Evolutionary conservation across 2,329 filamentous ascomycete species (phyloP).

Genomic region (Pyrenochaeta sp.): DNA sequence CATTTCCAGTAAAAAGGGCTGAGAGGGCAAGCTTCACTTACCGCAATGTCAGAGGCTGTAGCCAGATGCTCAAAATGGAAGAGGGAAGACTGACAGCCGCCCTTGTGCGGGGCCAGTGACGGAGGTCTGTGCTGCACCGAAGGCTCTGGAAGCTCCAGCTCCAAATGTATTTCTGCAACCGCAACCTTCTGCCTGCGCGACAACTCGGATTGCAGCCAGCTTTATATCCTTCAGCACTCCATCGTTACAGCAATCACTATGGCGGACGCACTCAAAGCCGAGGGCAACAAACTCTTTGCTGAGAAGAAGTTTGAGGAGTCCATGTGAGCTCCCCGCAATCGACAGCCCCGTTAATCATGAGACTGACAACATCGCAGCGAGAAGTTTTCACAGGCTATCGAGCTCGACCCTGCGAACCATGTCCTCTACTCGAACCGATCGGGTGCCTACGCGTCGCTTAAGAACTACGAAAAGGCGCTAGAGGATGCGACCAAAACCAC

Average conservation of each 20-base stretch:
- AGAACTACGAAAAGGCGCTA: slow-evolving; percentile 83
- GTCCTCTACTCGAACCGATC: slow-evolving; percentile 98
- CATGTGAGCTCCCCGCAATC: slow-evolving; percentile 70
- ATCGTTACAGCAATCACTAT: slow-evolving; percentile 50
- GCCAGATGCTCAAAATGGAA: slow-evolving; percentile 9
- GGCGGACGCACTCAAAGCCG: slow-evolving; percentile 88
- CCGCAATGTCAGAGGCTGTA: too few relatives aligned
- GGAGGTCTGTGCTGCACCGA: slow-evolving; percentile 31
- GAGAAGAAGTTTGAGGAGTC: slow-evolving; percentile 97
- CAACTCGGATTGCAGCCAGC: slow-evolving; percentile 9
- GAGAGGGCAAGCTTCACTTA: too few relatives aligned
- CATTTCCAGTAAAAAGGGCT: slow-evolving; percentile 12
- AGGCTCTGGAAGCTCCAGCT: slow-evolving; percentile 43
- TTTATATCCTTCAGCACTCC: slow-evolving; percentile 5
- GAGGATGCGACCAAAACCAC: slow-evolving; percentile 93
- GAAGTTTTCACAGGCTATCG: slow-evolving; percentile 94
- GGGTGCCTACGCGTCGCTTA: slow-evolving; percentile 84
- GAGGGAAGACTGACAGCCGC: slow-evolving; percentile 36
- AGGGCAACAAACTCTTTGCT: slow-evolving; percentile 98
- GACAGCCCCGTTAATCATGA: slow-evolving; percentile 6
- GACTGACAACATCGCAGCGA: slow-evolving; percentile 64
- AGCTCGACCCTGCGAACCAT: slow-evolving; percentile 86
- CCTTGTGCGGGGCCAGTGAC: slow-evolving; percentile 17
- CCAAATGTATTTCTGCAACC: slow-evolving; percentile 42
- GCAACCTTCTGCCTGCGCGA: slow-evolving; percentile 28